Percentiles rank a stretch among this genome's conserved stretches.
phyloP scores from a whole-genome alignment of 768 basidiomycete species.

The Agrocybe praecox region DNA sequence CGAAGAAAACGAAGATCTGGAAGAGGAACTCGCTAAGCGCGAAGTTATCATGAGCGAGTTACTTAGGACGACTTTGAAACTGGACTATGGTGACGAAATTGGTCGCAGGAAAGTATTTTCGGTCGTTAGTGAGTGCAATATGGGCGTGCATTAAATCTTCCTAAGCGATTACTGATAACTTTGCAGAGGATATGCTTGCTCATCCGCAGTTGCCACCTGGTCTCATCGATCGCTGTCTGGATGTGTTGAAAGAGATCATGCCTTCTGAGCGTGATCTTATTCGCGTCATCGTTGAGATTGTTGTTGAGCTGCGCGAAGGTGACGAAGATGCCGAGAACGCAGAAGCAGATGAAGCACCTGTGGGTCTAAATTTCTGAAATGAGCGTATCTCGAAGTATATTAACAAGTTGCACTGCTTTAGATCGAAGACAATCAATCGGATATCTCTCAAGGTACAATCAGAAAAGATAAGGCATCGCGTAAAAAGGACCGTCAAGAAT shows the following conservation, averaged over 20 bases:
- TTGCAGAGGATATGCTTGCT: slow-evolving; percentile 82
- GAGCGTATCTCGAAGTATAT: not conserved
- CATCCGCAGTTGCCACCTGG: slow-evolving; percentile 79
- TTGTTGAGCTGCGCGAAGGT: slow-evolving; percentile 36
- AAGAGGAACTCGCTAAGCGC: slow-evolving; percentile 61
- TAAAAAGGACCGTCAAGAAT: slow-evolving; percentile 53
- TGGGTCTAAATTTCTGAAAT: slow-evolving; percentile 4
- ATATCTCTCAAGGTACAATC: slow-evolving; percentile 26
- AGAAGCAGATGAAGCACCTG: slow-evolving; percentile 19
- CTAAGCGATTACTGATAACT: not conserved
- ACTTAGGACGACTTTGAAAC: slow-evolving; percentile 74
- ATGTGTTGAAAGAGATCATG: slow-evolving; percentile 82
- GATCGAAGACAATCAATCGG: slow-evolving; percentile 28
- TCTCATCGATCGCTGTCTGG: slow-evolving; percentile 80
- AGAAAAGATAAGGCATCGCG: slow-evolving; percentile 31
- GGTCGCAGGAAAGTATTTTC: slow-evolving; percentile 89
- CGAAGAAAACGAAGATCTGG: slow-evolving; percentile 50
- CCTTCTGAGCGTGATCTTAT: slow-evolving; percentile 68
- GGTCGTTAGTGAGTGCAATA: slow-evolving; percentile 72
- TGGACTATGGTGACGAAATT: slow-evolving; percentile 95
- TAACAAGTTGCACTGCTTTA: not conserved
- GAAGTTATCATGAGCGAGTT: slow-evolving; percentile 84
- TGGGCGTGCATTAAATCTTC: not conserved
- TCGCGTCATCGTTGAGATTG: slow-evolving; percentile 37
- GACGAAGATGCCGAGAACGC: slow-evolving; percentile 31